Base-by-base conservation (phyloP, 495 filamentous ascomycete species). In the Letharia lupina region DNA sequence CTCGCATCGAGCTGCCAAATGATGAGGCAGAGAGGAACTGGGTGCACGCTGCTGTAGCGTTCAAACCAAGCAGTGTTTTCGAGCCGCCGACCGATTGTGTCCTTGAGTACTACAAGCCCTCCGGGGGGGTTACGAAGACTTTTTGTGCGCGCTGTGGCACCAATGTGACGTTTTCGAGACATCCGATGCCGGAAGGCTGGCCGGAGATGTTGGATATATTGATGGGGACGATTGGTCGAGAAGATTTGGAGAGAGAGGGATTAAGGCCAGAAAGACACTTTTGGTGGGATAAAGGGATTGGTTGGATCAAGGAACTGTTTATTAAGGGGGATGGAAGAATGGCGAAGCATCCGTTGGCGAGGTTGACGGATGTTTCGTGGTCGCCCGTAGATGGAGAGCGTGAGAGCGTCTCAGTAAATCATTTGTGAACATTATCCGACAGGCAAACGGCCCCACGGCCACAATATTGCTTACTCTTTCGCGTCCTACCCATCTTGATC, bases 91-190 rank as follows among this genome's bases (percentile, higher is more conserved):
- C 52, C 31, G 65, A 63, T 41, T 16, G 28, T 6, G 41, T 60
- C 42, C 47, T 64, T 20, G 12, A 50, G 54, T 56, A 61, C 60
- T 72, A 65, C 50, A 61, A 59, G n/a, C 67, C 60, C 6, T 67
- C 66, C 6, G 40, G 39, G 35, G 45, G 58, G 13, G 50, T 60
- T 12, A 67, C 44, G 4, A 58, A 70, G 44, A 63, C 35, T 13
- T 73, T 73, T 61, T 73, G 72, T 52, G 68, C 45, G 31, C 65
- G 69, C 18, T 72, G 70, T 54, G 72, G 72, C 16, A 72, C 70
- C 15, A 65, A 61, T 39, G 16, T 70, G 31, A 61, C 65, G 20
- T 68, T 70, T 52, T 52, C 59, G 18, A 45, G 67, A 57, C 59
- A 41, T n/a, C 58, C 45, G 39, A 45, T 42, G 42, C 60, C 45